Evolutionary conservation across 192 early-diverging fungal genomes (phyloP).

Genomic region (Phycomyces blakesleeanus): DNA sequence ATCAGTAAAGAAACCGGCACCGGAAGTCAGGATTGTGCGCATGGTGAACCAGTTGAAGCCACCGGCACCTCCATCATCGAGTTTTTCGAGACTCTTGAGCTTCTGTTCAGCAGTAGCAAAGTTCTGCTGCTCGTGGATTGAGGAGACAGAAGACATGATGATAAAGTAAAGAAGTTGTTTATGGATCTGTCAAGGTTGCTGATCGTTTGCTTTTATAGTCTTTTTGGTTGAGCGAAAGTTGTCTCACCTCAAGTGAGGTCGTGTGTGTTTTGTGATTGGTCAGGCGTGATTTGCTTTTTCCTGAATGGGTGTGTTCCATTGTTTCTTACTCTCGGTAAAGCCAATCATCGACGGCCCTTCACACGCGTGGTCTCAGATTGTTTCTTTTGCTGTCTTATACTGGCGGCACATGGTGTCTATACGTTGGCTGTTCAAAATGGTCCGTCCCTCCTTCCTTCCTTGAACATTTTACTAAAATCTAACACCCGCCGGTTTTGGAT

Average conservation of each 20-base stretch:
- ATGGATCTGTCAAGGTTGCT: neutral
- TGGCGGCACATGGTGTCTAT: too few species aligned
- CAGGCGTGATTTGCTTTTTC: too few species aligned
- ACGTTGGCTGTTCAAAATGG: too few species aligned
- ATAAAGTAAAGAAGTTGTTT: slow-evolving; percentile 2
- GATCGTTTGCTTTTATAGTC: slow-evolving; percentile 8
- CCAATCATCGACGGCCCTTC: too few species aligned
- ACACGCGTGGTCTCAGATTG: too few species aligned
- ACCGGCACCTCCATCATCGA: slow-evolving; percentile 24
- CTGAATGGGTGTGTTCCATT: too few species aligned
- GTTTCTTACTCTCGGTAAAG: too few species aligned
- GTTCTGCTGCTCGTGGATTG: slow-evolving; percentile 6
- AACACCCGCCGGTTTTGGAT: too few species aligned
- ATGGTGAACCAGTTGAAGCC: slow-evolving; percentile 62
- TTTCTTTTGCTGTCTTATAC: too few species aligned
- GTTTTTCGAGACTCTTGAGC: slow-evolving; percentile 22
- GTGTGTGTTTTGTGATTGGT: slow-evolving; percentile 7
- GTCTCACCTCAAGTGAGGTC: slow-evolving; percentile 17
- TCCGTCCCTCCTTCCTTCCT: too few species aligned
- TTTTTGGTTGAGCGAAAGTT: neutral
- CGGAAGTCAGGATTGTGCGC: slow-evolving; percentile 62
- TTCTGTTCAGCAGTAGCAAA: slow-evolving; percentile 25
- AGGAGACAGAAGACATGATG: slow-evolving; percentile 9
- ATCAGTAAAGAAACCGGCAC: slow-evolving; percentile 87
- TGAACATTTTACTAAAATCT: too few species aligned